These are phyloP conservation scores for Thymus quinquecostatus DNA, from an alignment of 257 asterid species.

Conservation along the genomic window DNA sequence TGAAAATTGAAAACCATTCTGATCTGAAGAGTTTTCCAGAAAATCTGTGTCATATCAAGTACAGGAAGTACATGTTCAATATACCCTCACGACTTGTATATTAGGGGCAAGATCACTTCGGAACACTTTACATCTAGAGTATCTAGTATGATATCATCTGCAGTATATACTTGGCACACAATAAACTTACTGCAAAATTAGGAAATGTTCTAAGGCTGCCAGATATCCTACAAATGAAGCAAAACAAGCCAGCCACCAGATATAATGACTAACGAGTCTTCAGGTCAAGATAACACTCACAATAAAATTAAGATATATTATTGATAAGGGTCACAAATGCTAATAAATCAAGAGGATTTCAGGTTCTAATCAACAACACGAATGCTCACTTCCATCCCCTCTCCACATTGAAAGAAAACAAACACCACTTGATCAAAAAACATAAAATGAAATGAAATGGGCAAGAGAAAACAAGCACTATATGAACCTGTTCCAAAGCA, in stretches of 20 bases:
- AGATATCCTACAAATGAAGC: neutral
- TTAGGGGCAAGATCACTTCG: neutral
- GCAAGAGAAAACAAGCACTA: slow-evolving; percentile 28
- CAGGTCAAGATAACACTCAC: neutral
- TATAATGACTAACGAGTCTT: neutral
- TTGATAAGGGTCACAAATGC: neutral
- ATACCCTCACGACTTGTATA: neutral
- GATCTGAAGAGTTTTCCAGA: neutral
- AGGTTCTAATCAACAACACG: neutral
- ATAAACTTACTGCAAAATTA: neutral
- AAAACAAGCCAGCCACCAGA: slow-evolving; percentile 1
- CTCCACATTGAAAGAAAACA: neutral
- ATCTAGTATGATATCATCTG: neutral
- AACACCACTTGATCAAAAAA: slow-evolving; percentile 3
- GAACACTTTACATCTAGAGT: neutral
- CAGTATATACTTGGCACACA: neutral
- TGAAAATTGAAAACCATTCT: neutral
- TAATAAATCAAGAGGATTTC: slow-evolving; percentile 1
- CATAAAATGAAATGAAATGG: neutral
- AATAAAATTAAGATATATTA: slow-evolving; percentile 6
- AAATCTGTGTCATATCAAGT: neutral
- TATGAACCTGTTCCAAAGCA: slow-evolving; percentile 88
- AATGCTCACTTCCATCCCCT: neutral
- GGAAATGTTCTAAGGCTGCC: slow-evolving; percentile 3
- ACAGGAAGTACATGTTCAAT: neutral